Evolutionary conservation across 805 yeast species (phyloP).

Genomic region (Dipodascus geniculatus): DNA sequence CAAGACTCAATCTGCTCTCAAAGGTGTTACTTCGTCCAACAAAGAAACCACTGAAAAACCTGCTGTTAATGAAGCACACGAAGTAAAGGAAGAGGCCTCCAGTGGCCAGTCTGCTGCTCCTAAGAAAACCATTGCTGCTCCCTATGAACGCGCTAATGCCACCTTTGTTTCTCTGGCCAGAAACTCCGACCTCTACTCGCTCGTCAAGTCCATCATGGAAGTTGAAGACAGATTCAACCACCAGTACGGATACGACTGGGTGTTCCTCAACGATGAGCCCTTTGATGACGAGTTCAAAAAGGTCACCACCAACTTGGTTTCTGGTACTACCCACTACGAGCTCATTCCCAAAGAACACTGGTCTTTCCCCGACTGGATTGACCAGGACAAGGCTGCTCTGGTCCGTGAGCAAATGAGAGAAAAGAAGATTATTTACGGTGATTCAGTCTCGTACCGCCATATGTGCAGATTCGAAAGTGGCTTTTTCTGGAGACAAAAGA

Average conservation of each 20-base stretch:
- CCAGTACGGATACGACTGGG: slow-evolving; percentile 62
- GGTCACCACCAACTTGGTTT: slow-evolving; percentile 36
- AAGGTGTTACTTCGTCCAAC: slow-evolving; percentile 5
- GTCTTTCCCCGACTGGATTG: slow-evolving; percentile 58
- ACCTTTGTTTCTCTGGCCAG: slow-evolving; percentile 61
- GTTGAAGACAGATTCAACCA: slow-evolving; percentile 58
- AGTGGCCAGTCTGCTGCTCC: background rate
- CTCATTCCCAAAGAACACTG: slow-evolving; percentile 50
- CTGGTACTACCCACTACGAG: slow-evolving; percentile 57
- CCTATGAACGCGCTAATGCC: slow-evolving; percentile 32
- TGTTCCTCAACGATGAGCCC: slow-evolving; percentile 59
- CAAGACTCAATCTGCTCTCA: slow-evolving; percentile 12
- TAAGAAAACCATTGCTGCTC: background rate
- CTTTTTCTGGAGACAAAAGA: slow-evolving; percentile 51
- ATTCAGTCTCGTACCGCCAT: slow-evolving; percentile 50
- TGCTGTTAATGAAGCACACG: background rate
- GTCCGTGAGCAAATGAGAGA: slow-evolving; percentile 35
- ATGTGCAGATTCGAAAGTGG: slow-evolving; percentile 80
- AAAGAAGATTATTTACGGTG: slow-evolving; percentile 43
- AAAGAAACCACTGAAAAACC: background rate
- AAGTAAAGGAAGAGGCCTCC: background rate
- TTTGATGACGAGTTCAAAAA: slow-evolving; percentile 46
- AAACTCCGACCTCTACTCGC: slow-evolving; percentile 46
- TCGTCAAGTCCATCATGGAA: slow-evolving; percentile 47
- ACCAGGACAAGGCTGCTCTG: slow-evolving; percentile 36